Evolutionary conservation across 2,329 filamentous ascomycete genomes (phyloP).

Genomic region (Colletotrichum coccodes): DNA sequence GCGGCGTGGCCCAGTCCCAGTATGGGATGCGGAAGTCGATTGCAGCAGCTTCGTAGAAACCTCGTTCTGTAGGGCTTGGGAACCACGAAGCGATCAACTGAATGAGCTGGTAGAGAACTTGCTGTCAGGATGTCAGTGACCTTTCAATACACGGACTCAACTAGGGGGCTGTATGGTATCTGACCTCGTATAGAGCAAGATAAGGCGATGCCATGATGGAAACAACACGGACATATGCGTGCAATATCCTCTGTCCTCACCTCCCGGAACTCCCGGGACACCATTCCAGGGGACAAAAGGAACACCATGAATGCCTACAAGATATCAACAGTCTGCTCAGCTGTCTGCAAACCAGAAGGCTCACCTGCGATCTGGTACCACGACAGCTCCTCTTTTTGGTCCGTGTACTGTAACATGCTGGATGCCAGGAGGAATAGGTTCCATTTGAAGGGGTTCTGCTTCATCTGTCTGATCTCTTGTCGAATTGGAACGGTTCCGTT

Average conservation of each 20-base stretch:
- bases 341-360: conserved; percentile 36
- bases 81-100: conserved; percentile 57
- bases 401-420: conserved; percentile 74
- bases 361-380: conserved; percentile 83
- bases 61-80: conserved; percentile 55
- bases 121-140: conserved; percentile 39
- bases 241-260: conserved; percentile 76
- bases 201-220: conserved; percentile 88
- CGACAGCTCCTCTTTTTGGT: conserved; percentile 72
- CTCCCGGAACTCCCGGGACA: conserved; percentile 60
- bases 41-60: conserved; percentile 62
- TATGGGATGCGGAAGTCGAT: conserved; percentile 65
- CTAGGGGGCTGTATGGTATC: background rate
- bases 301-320: conserved; percentile 80
- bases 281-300: conserved; percentile 69
- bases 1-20: conserved; percentile 66
- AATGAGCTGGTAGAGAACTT: conserved; percentile 48
- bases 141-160: background rate
- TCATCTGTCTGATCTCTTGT: conserved; percentile 75
- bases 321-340: conserved; percentile 16
- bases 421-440: conserved; percentile 82
- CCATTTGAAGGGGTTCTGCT: conserved; percentile 73
- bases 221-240: conserved; percentile 81
- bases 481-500: conserved; percentile 59
- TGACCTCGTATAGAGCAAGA: conserved; percentile 69